Evolutionary conservation across 495 filamentous ascomycete genomes (phyloP), one percentile per base, ranked within the genome.

Genomic region (Neurospora sp.): DNA sequence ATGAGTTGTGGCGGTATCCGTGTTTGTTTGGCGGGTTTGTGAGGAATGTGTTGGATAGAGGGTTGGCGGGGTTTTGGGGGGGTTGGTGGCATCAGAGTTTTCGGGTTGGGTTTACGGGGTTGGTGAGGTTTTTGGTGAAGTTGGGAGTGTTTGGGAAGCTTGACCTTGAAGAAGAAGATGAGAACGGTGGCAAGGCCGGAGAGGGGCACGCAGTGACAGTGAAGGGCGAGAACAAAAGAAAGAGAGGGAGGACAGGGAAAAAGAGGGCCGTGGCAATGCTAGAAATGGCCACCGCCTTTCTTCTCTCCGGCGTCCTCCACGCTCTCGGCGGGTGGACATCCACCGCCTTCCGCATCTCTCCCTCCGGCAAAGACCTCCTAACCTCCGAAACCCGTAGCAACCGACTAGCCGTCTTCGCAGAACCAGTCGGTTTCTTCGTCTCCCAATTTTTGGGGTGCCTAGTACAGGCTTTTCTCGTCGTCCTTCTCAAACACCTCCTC

Each of bases 81-180:
- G 86, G 84, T 18, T 96, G 91, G 90, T 97, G 94, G 94, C 94
- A 97, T 80, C 94, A 97, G 79, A 87, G 91, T 2, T 96, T 97
- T 82, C 90, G 93, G 4, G 85, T 88, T 42, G 91, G 86, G 0
- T 95, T 97, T 78, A 81, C 87, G 7, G 85, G 87, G 2, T 87
- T 91, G 0, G 80, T 85, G 0, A 78, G 80, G 9, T 91, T 82
- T 77, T 74, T 92, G 31, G 72, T 89, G 4, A 60, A 27, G 10
- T 5, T 44, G 0, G 46, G n/a, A 2, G 3, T 12, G 0, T 20
- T 49, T 23, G 46, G 44, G n/a, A 3, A 18, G 18, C 1, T 40
- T n/a, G n/a, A n/a, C n/a, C n/a, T n/a, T n/a, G n/a, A n/a, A n/a
- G n/a, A n/a, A n/a, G n/a, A n/a, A n/a, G n/a, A n/a, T n/a, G n/a